Evolutionary conservation across 148 eudicot species (phyloP).

Genomic region (Heliosperma pusillum): DNA sequence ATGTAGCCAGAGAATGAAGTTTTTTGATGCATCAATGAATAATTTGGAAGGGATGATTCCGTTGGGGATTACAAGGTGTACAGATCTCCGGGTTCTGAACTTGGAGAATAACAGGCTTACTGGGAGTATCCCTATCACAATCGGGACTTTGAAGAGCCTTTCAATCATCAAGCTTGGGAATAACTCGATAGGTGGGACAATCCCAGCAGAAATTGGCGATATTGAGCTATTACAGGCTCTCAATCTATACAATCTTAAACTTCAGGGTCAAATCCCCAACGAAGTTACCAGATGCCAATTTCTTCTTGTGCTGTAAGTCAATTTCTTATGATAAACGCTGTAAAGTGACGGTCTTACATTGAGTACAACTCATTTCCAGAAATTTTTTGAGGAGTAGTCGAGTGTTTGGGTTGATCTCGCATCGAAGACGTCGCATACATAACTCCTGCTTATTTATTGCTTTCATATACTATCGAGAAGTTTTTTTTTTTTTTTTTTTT

Average conservation of each 20-base stretch:
- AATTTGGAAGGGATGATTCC: conserved; percentile 65
- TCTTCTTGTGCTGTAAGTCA: conserved; percentile 92
- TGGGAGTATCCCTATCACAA: conserved; percentile 59
- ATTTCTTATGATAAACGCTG: neutral
- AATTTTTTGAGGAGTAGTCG: neutral
- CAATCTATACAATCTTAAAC: conserved; percentile 65
- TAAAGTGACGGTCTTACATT: neutral
- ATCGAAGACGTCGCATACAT: neutral
- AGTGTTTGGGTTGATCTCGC: neutral
- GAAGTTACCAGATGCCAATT: conserved; percentile 67
- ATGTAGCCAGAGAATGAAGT: conserved; percentile 55
- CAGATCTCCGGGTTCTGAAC: conserved; percentile 56
- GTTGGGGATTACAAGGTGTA: conserved; percentile 51
- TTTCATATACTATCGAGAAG: too few species aligned
- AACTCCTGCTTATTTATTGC: neutral
- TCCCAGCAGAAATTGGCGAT: conserved; percentile 63
- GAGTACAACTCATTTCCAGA: neutral
- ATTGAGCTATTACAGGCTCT: conserved; percentile 76
- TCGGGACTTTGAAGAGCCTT: conserved; percentile 55
- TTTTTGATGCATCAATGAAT: conserved; percentile 76
- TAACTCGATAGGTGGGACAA: conserved; percentile 56
- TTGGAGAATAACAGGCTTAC: conserved; percentile 63
- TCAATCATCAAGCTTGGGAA: conserved; percentile 55
- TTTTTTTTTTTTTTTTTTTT: too few species aligned
- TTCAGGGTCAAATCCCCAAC: conserved; percentile 64